Evolutionary conservation across 2,329 filamentous ascomycete species (phyloP).

Genomic region (Cordyceps fumosorosea): DNA sequence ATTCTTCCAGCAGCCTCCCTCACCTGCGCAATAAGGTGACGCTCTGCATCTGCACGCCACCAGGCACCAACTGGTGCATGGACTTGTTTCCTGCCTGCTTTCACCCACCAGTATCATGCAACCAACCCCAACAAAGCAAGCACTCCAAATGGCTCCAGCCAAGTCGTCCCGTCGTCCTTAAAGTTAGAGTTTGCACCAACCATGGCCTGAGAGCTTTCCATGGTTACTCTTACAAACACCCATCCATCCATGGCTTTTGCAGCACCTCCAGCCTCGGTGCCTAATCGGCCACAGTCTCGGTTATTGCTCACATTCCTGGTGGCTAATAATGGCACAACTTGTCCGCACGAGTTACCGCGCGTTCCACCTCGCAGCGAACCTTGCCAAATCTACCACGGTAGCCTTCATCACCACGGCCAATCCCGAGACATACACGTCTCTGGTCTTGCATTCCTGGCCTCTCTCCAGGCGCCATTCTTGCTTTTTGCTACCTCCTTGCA

Average conservation of each 20-base stretch:
- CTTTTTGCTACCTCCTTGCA: not conserved
- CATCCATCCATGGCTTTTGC: too few relatives aligned
- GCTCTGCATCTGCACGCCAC: not conserved
- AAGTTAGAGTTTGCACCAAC: not conserved
- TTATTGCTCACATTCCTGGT: not conserved
- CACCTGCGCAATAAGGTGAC: not conserved
- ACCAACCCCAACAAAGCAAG: not conserved
- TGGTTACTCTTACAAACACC: not conserved
- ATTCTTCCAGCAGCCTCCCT: not conserved
- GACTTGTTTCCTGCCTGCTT: not conserved
- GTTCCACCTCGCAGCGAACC: not conserved
- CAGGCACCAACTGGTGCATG: not conserved
- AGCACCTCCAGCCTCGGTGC: not conserved
- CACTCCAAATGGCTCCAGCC: not conserved
- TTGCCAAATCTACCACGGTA: too few relatives aligned
- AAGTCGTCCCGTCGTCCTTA: not conserved
- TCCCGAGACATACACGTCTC: not conserved
- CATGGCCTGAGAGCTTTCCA: not conserved
- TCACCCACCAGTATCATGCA: not conserved
- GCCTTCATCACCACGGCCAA: too few relatives aligned
- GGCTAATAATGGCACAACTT: not conserved
- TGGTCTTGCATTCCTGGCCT: not conserved
- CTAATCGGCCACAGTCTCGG: not conserved
- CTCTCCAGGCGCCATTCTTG: not conserved
- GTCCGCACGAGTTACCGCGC: not conserved